Percentiles rank a stretch among this genome's conserved stretches.
These are phyloP conservation scores for Fusarium caatingaense DNA, from an alignment of 2,329 filamentous ascomycete species.

Conservation along the genomic window DNA sequence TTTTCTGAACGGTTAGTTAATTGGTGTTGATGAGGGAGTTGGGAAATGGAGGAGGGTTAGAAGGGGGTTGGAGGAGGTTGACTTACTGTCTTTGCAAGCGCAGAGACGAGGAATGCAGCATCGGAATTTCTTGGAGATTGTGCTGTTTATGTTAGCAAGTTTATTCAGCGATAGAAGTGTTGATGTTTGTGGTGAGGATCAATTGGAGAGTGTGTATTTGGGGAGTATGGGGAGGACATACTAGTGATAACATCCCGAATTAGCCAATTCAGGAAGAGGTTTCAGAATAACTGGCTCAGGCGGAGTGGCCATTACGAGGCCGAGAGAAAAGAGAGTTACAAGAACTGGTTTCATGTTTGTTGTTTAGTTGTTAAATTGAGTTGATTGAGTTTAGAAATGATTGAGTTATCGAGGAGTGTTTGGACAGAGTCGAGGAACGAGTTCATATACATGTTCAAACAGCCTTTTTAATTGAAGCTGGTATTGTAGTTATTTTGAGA, in stretches of 20 bases:
- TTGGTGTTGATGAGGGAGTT: no score
- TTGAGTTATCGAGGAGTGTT: no score
- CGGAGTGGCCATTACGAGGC: background rate
- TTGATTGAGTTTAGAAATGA: no score
- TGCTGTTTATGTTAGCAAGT: background rate
- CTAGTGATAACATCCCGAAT: conserved; percentile 21
- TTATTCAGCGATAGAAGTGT: no score
- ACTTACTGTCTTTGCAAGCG: conserved; percentile 30
- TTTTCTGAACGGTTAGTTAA: conserved; percentile 1
- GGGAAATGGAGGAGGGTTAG: no score
- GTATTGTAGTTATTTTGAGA: background rate
- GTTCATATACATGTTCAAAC: conserved; percentile 2
- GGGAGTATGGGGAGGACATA: background rate
- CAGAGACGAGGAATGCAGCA: conserved; percentile 39
- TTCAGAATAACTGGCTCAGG: conserved; percentile 6
- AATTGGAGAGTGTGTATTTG: no score
- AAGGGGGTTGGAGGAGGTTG: background rate
- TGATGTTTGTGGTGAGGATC: no score
- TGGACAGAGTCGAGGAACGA: background rate
- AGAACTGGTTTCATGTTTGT: conserved; percentile 24
- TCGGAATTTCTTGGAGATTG: background rate
- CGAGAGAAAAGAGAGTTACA: conserved; percentile 1
- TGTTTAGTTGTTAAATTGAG: no score
- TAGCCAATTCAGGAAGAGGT: background rate
- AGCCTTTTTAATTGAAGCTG: no score